Percentiles rank a stretch among this genome's conserved stretches.
These are phyloP conservation scores for Puccinia brachypodii DNA, from an alignment of 1,284 basidiomycete species.

Conservation along the genomic window DNA sequence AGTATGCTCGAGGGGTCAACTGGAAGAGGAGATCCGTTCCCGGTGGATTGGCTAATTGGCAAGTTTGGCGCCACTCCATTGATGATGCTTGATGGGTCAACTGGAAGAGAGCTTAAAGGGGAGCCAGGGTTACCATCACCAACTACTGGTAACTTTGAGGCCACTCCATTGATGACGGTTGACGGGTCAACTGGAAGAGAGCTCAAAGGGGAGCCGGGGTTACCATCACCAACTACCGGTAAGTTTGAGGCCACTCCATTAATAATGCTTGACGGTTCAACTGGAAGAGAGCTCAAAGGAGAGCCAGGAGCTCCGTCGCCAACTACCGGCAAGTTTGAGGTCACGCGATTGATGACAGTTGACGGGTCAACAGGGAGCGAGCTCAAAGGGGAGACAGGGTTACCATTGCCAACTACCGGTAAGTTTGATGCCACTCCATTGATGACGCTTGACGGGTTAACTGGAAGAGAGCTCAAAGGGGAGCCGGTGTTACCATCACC, in stretches of 20 bases:
- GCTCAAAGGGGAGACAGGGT: no score
- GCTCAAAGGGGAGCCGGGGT: no score
- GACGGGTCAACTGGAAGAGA: neutral
- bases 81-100: neutral
- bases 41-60: neutral
- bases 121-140: neutral
- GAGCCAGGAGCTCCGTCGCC: neutral
- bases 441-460: neutral
- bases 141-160: neutral
- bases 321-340: neutral
- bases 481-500: no score
- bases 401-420: neutral
- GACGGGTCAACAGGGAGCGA: neutral
- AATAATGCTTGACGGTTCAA: neutral
- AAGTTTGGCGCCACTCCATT: neutral
- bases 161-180: neutral
- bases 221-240: neutral
- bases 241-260: neutral
- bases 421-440: neutral
- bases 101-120: neutral
- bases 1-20: neutral
- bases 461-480: no score
- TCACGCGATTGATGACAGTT: neutral
- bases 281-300: no score
- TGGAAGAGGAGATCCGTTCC: neutral